Conservation (phyloP, 2,329 filamentous ascomycete species). For the Xylariaceae sp. region DNA sequence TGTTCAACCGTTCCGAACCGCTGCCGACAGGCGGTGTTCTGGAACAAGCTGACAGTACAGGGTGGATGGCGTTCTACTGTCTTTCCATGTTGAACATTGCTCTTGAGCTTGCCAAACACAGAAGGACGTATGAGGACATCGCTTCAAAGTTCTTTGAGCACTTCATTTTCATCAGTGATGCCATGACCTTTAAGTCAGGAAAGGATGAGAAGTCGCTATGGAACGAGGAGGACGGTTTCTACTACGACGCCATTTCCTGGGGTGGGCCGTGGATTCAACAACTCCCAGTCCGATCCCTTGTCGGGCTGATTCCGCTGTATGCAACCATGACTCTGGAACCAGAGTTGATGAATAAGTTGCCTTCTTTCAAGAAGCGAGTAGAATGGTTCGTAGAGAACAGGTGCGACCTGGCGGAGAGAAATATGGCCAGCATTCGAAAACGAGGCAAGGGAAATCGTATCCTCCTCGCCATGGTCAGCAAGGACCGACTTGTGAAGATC, state of each 20-base stretch:
- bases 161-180: constrained; percentile 95
- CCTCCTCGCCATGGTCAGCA: constrained; percentile 83
- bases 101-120: constrained; percentile 89
- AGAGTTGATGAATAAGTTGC: constrained; percentile 85
- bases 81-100: constrained; percentile 96
- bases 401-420: constrained; percentile 80
- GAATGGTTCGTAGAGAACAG: constrained; percentile 92
- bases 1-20: constrained; percentile 96
- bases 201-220: constrained; percentile 78
- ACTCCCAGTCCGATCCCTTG: constrained; percentile 83
- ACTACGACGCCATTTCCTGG: constrained; percentile 97
- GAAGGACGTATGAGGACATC: constrained; percentile 92
- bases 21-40: constrained; percentile 88
- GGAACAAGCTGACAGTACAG: constrained; percentile 94
- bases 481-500: constrained; percentile 85
- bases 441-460: constrained; percentile 87
- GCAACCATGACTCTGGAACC: constrained; percentile 89
- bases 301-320: constrained; percentile 89
- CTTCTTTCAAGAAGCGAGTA: constrained; percentile 85
- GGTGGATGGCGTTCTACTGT: constrained; percentile 99
- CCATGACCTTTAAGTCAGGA: constrained; percentile 79
- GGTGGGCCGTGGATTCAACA: constrained; percentile 91
- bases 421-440: constrained; percentile 88
- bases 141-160: constrained; percentile 99
- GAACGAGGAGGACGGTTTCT: constrained; percentile 96